Evolutionary conservation across 768 basidiomycete species (phyloP).

Genomic region (Chalciporus piperatus): DNA sequence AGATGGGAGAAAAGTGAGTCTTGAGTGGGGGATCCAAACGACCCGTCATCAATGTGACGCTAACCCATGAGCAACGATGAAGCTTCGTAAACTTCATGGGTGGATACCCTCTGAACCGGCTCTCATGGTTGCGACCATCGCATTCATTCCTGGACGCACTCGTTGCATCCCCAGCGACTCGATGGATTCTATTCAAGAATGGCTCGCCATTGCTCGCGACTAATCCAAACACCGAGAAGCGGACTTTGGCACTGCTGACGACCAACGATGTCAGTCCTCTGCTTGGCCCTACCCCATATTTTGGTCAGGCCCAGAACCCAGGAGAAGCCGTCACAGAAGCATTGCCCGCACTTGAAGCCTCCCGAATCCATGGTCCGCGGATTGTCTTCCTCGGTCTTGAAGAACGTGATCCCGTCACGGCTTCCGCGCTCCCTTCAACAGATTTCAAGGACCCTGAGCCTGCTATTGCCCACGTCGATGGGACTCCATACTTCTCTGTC

Average conservation of each 20-base stretch:
- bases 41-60: neutral
- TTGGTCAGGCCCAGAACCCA: slow-evolving; percentile 61
- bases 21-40: neutral
- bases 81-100: slow-evolving; percentile 51
- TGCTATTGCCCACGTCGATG: slow-evolving; percentile 60
- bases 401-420: slow-evolving; percentile 47
- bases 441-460: slow-evolving; percentile 57
- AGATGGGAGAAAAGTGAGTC: slow-evolving; percentile 33
- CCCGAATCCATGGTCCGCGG: slow-evolving; percentile 54
- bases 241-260: slow-evolving; percentile 50
- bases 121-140: slow-evolving; percentile 78
- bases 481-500: slow-evolving; percentile 83
- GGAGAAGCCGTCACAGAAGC: slow-evolving; percentile 28
- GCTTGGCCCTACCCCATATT: slow-evolving; percentile 66
- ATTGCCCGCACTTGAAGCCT: slow-evolving; percentile 45
- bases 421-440: slow-evolving; percentile 58
- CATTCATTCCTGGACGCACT: slow-evolving; percentile 74
- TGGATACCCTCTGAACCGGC: slow-evolving; percentile 74
- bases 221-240: slow-evolving; percentile 29
- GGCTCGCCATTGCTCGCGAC: slow-evolving; percentile 64
- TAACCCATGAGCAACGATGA: slow-evolving; percentile 1
- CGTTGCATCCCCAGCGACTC: slow-evolving; percentile 52
- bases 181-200: slow-evolving; percentile 76
- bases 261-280: slow-evolving; percentile 62
- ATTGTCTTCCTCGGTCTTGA: slow-evolving; percentile 81